Evolutionary conservation across 345 rosid genomes (phyloP).

Genomic region (Diplotaxis tenuifolia): DNA sequence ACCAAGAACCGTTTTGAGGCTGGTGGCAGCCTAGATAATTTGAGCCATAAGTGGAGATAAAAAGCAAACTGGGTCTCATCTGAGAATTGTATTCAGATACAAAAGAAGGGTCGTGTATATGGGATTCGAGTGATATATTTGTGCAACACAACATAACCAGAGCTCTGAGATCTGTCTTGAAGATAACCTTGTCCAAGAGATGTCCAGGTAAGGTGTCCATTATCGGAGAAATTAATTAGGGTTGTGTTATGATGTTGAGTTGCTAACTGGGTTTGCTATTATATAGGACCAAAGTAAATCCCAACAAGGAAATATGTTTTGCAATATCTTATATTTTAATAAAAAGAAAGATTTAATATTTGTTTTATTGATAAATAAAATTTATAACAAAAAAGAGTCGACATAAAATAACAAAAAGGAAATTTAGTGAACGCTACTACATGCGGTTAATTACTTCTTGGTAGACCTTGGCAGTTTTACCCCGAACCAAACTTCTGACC

Average conservation of each 20-base stretch:
- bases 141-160: background rate
- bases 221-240: background rate
- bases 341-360: background rate
- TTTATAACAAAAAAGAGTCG: background rate
- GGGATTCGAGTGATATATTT: background rate
- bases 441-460: no score
- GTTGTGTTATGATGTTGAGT: background rate
- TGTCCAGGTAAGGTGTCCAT: conserved; percentile 2
- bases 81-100: background rate
- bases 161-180: conserved; percentile 10
- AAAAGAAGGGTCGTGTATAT: background rate
- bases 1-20: background rate
- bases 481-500: no score
- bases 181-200: conserved; percentile 12
- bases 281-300: background rate
- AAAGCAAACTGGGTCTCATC: background rate
- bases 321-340: background rate
- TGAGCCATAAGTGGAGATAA: background rate
- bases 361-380: background rate
- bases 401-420: no score
- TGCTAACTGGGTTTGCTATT: background rate
- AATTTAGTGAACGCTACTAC: background rate
- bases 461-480: no score
- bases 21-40: background rate
- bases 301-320: background rate